Evolutionary conservation across 164 flowering plant species (phyloP).

Genomic region (Vitis cinerea): DNA sequence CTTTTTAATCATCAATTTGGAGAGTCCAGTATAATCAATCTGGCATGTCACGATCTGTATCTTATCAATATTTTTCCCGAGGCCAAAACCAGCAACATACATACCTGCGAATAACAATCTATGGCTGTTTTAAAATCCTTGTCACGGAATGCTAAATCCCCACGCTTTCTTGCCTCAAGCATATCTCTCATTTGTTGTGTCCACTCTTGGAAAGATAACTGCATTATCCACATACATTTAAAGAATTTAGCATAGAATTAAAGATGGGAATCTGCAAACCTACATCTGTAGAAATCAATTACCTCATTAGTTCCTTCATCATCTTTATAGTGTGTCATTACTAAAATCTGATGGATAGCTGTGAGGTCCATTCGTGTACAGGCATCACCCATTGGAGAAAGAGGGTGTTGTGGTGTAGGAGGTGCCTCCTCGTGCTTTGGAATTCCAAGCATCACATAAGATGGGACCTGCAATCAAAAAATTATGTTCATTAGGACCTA

Average conservation of each 20-base stretch:
- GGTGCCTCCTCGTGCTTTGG: constrained; percentile 85
- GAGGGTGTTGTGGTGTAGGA: constrained; percentile 70
- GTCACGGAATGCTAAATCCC: constrained; percentile 93
- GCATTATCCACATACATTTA: constrained; percentile 9
- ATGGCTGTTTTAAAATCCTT: constrained; percentile 87
- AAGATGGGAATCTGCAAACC: neutral
- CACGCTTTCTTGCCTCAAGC: constrained; percentile 96
- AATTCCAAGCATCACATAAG: constrained; percentile 85
- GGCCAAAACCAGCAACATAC: neutral
- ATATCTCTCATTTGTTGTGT: constrained; percentile 98
- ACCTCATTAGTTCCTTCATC: constrained; percentile 99
- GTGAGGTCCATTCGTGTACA: constrained; percentile 95
- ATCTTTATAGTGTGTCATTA: constrained; percentile 79
- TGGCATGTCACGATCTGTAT: too few species aligned
- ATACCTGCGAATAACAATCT: constrained; percentile 92
- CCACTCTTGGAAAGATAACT: constrained; percentile 99
- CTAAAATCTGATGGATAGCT: constrained; percentile 91
- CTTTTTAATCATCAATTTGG: too few species aligned
- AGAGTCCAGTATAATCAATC: too few species aligned
- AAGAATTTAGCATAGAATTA: constrained; percentile 6
- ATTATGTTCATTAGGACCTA: neutral
- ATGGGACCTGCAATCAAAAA: constrained; percentile 60
- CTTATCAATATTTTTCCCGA: too few species aligned
- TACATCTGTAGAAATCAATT: constrained; percentile 11
- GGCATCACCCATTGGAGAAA: constrained; percentile 96